Evolutionary conservation across 208 protist genomes (phyloP), one percentile per base, ranked within the genome.

Genomic region (Trichomonas tenax): DNA sequence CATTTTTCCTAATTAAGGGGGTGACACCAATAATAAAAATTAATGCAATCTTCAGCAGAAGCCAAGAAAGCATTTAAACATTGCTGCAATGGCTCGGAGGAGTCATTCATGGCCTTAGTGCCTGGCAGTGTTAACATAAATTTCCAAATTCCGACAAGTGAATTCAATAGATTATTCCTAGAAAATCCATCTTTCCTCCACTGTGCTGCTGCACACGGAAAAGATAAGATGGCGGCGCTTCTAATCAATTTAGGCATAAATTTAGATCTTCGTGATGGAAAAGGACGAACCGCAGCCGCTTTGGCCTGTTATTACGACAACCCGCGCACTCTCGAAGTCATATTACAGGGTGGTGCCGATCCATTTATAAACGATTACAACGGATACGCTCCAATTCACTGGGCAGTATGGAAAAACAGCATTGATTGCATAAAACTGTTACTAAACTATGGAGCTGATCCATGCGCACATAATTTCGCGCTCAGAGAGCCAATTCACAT

Each of bases 171-270:
- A 14, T 11, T 93, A 0, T 48, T 58, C 9, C 86, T 93, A 49
- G 86, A 93, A 51, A 51, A 93, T 38, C 86, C 86, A 51, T 93
- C 86, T 40, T 93, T 93, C 44, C 44, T 93, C n/a, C 86, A 93
- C 36, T 41, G 40, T 38, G 86, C 86, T 38, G 45, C 86, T 36
- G 44, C 44, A 17, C 86, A 93, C 34, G 40, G 45, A 93, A 34
- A 41, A 44, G 86, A 48, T 31, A 93, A 93, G 46, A 93, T 93
- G 40, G 86, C 44, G 21, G 21, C 41, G 15, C 86, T 93, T 51
- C 10, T 93, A 51, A 93, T 93, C 17, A 44, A 93, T 93, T 51
- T 93, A 48, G 86, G 86, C 41, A 93, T 93, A 49, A 93, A 93
- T 51, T 51, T 93, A 38, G n/a, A 93, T 93, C 31, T 93, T 38